Evolutionary conservation across 1,284 basidiomycete species (phyloP).

Genomic region (Cryptococcus deneoformans): DNA sequence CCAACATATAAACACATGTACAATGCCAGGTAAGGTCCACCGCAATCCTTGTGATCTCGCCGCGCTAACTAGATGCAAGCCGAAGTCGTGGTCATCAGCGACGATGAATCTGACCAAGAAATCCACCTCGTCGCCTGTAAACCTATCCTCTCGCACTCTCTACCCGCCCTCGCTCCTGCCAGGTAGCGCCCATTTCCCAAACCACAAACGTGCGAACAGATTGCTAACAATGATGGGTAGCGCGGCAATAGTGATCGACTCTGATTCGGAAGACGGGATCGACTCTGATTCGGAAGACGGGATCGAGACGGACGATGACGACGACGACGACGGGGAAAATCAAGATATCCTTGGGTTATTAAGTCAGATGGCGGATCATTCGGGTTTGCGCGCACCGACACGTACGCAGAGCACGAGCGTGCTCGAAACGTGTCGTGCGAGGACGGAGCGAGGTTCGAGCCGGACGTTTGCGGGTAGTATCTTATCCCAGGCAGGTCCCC

Average conservation of each 20-base stretch:
- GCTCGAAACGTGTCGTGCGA: background rate
- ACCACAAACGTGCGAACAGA: background rate
- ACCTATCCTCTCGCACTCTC: background rate
- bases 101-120: conserved; percentile 5
- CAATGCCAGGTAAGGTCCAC: too few relatives aligned
- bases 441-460: background rate
- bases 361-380: too few relatives aligned
- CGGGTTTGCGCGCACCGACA: background rate
- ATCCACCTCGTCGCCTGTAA: conserved; percentile 5
- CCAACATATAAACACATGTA: background rate
- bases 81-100: conserved; percentile 10
- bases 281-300: conserved; percentile 5
- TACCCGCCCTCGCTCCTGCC: background rate
- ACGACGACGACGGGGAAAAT: conserved; percentile 1
- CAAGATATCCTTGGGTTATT: conserved; percentile 6
- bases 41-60: too few relatives aligned
- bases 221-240: background rate
- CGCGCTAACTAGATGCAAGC: background rate
- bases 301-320: background rate
- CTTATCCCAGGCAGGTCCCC: too few relatives aligned
- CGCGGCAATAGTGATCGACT: conserved; percentile 9
- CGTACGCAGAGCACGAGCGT: background rate
- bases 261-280: background rate
- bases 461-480: too few relatives aligned
- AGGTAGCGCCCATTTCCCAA: background rate